Evolutionary conservation across 495 filamentous ascomycete genomes (phyloP), one percentile per base, ranked within the genome.

Genomic region (Collariella sp.): DNA sequence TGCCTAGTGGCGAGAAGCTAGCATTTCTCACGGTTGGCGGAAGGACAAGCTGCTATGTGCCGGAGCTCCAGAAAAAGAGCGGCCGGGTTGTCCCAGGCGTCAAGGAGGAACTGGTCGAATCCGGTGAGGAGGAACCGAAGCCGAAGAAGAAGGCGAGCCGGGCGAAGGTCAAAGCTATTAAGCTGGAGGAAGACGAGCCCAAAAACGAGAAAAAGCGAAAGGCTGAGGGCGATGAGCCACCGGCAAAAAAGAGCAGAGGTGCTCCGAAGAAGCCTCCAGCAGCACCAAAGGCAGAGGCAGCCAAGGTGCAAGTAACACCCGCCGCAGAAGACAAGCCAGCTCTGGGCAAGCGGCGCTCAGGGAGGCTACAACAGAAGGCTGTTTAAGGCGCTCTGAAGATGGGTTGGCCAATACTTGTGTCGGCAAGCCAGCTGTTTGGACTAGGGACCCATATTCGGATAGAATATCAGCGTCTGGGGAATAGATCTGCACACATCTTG

Each of bases 1-100:
- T 96, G 22, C 89, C 90, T 2, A 95, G 83, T 58, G 93, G 93
- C 0, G 85, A 87, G 52, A 88, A 83, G 68, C 83, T 97, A 29
- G 81, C 79, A 0, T 90, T 85, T 61, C 58, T 96, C 20, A 96
- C 84, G 12, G 91, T 96, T 5, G 89, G 91, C 3, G 88, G 89
- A 3, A 76, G 93, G 55, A 96, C 93, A 3, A 94, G 87, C 57
- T 91, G 88, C 23, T 82, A 93, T 33, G 88, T 91, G 7, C 89
- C 87, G 0, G 83, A 77, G 52, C 72, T 90, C 24, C 93, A 97
- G 73, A 93, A 90, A 70, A 95, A 94, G 74, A 72, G 56, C 7
- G 72, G 70, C 23, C 60, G 60, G 6, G 52, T 72, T 16, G 61
- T 56, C 4, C 52, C 65, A 2, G 61, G 65, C 2, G 57, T 70